A percentile compares a stretch with the other conserved stretches of the same genome.
phyloP scores from a whole-genome alignment of 768 basidiomycete genomes.

The Suillus hirtellus region DNA sequence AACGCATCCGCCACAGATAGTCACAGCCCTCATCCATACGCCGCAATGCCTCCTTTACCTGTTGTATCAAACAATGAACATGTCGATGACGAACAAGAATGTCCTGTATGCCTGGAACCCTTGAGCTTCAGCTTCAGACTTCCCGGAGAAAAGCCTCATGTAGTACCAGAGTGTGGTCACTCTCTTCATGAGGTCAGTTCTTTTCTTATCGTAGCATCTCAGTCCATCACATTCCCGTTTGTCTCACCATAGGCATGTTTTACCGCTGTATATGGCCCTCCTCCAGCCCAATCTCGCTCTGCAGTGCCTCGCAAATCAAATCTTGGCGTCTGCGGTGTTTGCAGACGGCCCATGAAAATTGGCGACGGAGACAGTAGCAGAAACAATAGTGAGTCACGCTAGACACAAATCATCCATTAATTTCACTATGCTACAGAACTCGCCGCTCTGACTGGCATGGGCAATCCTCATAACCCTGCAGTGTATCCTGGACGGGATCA shows the following conservation, averaged over 20 bases:
- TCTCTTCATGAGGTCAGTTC: constrained; percentile 84
- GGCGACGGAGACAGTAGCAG: constrained; percentile 81
- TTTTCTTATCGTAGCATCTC: background rate
- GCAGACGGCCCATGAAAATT: constrained; percentile 94
- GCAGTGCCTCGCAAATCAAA: constrained; percentile 69
- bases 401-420: background rate
- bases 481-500: constrained; percentile 72
- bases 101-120: constrained; percentile 95
- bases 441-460: constrained; percentile 91
- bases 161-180: constrained; percentile 97
- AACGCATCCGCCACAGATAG: constrained; percentile 42
- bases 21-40: constrained; percentile 50
- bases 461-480: constrained; percentile 52
- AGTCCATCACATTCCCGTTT: background rate
- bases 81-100: constrained; percentile 82
- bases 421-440: constrained; percentile 60
- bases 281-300: constrained; percentile 56
- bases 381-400: constrained; percentile 75
- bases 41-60: constrained; percentile 62
- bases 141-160: constrained; percentile 95
- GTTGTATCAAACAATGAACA: constrained; percentile 67
- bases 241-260: constrained; percentile 78
- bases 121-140: constrained; percentile 90
- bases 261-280: constrained; percentile 92
- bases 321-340: constrained; percentile 95